Evolutionary conservation across 495 filamentous ascomycete genomes (phyloP).

Genomic region (Polyplosphaeria fusca): DNA sequence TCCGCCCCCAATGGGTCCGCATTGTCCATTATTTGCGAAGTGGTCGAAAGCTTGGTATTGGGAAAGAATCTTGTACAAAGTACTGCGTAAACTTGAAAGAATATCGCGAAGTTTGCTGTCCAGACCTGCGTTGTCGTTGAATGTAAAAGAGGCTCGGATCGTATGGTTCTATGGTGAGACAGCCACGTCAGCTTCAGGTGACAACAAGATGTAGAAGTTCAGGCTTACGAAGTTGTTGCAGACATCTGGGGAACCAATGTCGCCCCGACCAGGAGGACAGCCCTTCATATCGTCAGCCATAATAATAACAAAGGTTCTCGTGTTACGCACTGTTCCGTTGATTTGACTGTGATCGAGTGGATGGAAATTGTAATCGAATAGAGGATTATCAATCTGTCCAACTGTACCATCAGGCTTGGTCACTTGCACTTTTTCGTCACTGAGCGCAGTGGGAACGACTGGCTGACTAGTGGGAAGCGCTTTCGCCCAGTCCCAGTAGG

Average conservation of each 20-base stretch:
- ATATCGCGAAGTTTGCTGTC: conserved; percentile 9
- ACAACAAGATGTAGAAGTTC: no score
- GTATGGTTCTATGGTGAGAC: neutral
- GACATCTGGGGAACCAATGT: conserved; percentile 7
- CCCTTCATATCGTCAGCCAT: conserved; percentile 10
- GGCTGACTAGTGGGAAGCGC: conserved; percentile 13
- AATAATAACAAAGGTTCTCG: neutral
- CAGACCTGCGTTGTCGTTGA: conserved; percentile 7
- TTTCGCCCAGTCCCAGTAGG: conserved; percentile 31
- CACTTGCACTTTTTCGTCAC: conserved; percentile 8
- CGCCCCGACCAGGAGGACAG: conserved; percentile 1
- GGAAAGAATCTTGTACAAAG: conserved; percentile 9
- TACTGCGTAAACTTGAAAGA: neutral
- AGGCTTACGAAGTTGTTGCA: no score
- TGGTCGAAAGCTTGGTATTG: conserved; percentile 12
- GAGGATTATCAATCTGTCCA: conserved; percentile 18
- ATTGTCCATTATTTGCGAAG: conserved; percentile 1
- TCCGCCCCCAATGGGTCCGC: neutral
- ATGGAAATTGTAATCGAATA: conserved; percentile 26
- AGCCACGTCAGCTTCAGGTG: no score
- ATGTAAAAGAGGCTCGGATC: neutral
- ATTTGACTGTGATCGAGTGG: conserved; percentile 26
- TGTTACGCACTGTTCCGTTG: conserved; percentile 26
- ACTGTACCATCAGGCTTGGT: conserved; percentile 18
- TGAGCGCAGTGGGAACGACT: conserved; percentile 13